These are phyloP conservation scores for Xylaria digitata DNA, from an alignment of 2,329 filamentous ascomycete species.

Conservation along the genomic window DNA sequence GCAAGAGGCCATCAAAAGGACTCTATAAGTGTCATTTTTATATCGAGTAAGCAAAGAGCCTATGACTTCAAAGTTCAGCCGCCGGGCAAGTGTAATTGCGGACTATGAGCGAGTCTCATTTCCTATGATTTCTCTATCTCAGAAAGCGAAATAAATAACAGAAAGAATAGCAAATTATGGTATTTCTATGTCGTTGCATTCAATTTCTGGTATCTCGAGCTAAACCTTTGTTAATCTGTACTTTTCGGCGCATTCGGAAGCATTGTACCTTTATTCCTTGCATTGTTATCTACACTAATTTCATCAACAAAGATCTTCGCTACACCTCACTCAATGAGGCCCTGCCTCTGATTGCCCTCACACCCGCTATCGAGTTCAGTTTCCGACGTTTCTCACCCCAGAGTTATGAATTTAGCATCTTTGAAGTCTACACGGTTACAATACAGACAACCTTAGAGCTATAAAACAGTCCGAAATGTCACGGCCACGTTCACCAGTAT, in stretches of 20 bases:
- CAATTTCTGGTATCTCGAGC: background rate
- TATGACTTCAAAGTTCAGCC: too few species aligned
- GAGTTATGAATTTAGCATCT: too few species aligned
- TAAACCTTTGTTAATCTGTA: background rate
- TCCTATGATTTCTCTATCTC: too few species aligned
- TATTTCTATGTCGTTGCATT: background rate
- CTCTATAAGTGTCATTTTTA: too few species aligned
- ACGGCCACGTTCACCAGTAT: slow-evolving; percentile 5
- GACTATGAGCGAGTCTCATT: too few species aligned
- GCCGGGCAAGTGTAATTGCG: too few species aligned
- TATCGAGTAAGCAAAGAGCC: too few species aligned
- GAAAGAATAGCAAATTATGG: too few species aligned
- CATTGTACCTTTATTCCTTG: background rate
- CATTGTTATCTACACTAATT: background rate
- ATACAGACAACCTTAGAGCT: background rate
- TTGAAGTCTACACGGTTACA: background rate
- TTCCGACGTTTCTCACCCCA: background rate
- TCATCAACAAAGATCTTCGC: background rate
- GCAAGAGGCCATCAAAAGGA: too few species aligned
- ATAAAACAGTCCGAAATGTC: background rate
- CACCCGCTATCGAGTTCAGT: background rate
- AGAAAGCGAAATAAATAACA: too few species aligned
- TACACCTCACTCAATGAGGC: background rate
- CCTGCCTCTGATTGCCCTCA: background rate
- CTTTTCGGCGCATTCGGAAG: background rate